Percentiles rank a stretch among this genome's conserved stretches.
Evolutionary conservation across 306 rosid species (phyloP).

Genomic region (Crataegus laevigata): DNA sequence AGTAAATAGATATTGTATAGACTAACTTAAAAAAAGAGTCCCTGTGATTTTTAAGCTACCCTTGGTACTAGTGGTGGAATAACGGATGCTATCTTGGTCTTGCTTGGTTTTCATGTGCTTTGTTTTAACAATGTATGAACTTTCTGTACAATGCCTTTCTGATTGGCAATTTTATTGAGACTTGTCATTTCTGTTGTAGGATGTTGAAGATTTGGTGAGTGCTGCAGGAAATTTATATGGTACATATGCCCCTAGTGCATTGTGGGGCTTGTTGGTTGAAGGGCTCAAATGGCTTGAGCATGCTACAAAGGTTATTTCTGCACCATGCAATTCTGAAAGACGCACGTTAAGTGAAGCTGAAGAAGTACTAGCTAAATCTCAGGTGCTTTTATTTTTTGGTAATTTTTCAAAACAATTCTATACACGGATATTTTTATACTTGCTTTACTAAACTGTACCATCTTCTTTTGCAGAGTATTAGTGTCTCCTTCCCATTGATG

Average conservation of each 20-base stretch:
- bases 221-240: constrained; percentile 40
- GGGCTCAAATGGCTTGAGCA: constrained; percentile 72
- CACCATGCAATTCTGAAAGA: constrained; percentile 33
- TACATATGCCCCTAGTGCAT: constrained; percentile 36
- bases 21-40: background rate
- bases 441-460: constrained; percentile 17
- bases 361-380: constrained; percentile 47
- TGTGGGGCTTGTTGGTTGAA: constrained; percentile 46
- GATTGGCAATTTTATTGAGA: constrained; percentile 7
- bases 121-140: too few species aligned
- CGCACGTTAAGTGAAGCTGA: constrained; percentile 61
- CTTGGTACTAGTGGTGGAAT: background rate
- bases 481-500: constrained; percentile 42
- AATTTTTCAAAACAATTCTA: background rate
- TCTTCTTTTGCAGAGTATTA: constrained; percentile 48
- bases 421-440: background rate
- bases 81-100: background rate
- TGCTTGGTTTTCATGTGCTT: background rate
- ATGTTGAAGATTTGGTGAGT: constrained; percentile 48
- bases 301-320: constrained; percentile 54
- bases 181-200: constrained; percentile 43
- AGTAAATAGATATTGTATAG: background rate
- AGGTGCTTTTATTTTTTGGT: constrained; percentile 28
- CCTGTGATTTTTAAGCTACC: background rate
- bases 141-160: background rate